Evolutionary conservation across 2,329 filamentous ascomycete genomes (phyloP).

Genomic region (Fusarium multiceps): DNA sequence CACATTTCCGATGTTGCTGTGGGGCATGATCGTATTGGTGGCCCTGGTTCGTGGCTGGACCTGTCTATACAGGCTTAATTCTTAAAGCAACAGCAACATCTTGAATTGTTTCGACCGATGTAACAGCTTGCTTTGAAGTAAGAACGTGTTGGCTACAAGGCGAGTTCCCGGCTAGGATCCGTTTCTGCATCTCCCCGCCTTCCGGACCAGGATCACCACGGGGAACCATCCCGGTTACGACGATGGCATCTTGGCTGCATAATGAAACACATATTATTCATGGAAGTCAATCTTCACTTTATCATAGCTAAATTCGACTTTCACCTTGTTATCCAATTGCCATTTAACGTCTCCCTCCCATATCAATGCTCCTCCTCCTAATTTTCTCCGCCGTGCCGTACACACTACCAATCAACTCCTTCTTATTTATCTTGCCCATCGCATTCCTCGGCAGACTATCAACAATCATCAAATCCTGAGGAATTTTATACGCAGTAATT

Average conservation of each 20-base stretch:
- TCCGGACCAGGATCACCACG: neutral
- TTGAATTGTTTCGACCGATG: too few relatives aligned
- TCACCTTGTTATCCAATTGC: too few relatives aligned
- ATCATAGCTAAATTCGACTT: too few relatives aligned
- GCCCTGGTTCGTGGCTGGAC: too few relatives aligned
- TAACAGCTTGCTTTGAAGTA: too few relatives aligned
- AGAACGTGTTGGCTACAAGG: too few relatives aligned
- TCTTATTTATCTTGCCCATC: slow-evolving; percentile 94
- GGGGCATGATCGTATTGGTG: neutral
- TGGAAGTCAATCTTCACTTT: too few relatives aligned
- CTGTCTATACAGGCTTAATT: too few relatives aligned
- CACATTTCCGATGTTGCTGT: neutral
- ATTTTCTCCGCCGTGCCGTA: slow-evolving; percentile 52
- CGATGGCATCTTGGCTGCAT: neutral
- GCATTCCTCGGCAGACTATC: slow-evolving; percentile 87
- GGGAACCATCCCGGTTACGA: neutral
- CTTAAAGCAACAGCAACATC: too few relatives aligned
- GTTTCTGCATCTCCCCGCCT: neutral
- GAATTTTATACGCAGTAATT: slow-evolving; percentile 91
- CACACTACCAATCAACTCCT: slow-evolving; percentile 68
- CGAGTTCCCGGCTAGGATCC: too few relatives aligned
- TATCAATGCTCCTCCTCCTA: slow-evolving; percentile 8
- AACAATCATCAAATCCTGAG: slow-evolving; percentile 85
- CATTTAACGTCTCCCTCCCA: neutral
- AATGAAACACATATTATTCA: too few relatives aligned